Base-by-base conservation (phyloP, 106 monocot species). In the Hemerocallis citrina region DNA sequence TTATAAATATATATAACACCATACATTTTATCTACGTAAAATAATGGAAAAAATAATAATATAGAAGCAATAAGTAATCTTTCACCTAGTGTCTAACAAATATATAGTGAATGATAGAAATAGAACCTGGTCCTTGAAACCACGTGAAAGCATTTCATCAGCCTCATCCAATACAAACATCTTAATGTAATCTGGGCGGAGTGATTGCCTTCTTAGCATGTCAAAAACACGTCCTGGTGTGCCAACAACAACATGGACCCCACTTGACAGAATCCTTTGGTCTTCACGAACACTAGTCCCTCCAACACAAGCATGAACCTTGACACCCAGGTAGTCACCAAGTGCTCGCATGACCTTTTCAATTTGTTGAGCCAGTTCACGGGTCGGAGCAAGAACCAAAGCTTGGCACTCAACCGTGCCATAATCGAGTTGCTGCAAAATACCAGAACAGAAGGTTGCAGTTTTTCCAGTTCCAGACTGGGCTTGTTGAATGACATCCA, bases 41-140 rank as follows among this genome's bases (percentile, higher is more conserved):
- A n/a, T n/a, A n/a, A n/a, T n/a, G n/a, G n/a, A n/a, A n/a, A n/a
- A n/a, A n/a, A n/a, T n/a, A n/a, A n/a, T n/a, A n/a, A n/a, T n/a
- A n/a, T n/a, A n/a, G n/a, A n/a, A n/a, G n/a, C n/a, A n/a, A n/a
- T n/a, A n/a, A n/a, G n/a, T n/a, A n/a, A n/a, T n/a, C n/a, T n/a
- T n/a, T n/a, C n/a, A n/a, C n/a, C n/a, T n/a, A n/a, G n/a, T n/a
- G n/a, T n/a, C n/a, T n/a, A n/a, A n/a, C n/a, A n/a, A n/a, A n/a
- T n/a, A n/a, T n/a, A n/a, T n/a, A n/a, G n/a, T n/a, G n/a, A n/a
- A 67, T 5, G 19, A 31, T 4, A 17, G 14, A 33, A 33, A 37
- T 40, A 27, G 22, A n/a, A 73, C 72, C 72, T 73, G 72, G 35
- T 73, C 72, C 72, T 73, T 73, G 65, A 73, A 73, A 49, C 72